Conservation (phyloP, 495 filamentous ascomycete species). For the Clavariopsis aquatica region DNA sequence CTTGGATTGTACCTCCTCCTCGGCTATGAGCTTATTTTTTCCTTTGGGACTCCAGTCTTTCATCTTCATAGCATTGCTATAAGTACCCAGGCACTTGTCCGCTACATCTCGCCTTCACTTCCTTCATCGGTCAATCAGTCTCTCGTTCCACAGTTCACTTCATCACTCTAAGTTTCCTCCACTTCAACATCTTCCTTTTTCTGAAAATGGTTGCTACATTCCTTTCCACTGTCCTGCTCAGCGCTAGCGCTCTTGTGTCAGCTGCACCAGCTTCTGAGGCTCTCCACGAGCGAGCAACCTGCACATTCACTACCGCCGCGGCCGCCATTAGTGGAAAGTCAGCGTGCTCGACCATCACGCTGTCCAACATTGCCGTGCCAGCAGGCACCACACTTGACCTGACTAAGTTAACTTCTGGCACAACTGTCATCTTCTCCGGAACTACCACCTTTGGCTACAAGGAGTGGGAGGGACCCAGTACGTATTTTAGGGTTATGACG, state of each 20-base stretch:
- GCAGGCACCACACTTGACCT: slow-evolving; percentile 53
- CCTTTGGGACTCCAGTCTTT: neutral
- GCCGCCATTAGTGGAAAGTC: slow-evolving; percentile 47
- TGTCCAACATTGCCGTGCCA: slow-evolving; percentile 51
- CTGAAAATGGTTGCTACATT: slow-evolving; percentile 3
- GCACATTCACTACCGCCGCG: slow-evolving; percentile 49
- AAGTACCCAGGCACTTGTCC: neutral
- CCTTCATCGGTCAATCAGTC: neutral
- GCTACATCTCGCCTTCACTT: neutral
- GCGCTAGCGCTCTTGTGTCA: slow-evolving; percentile 16
- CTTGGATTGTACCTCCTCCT: neutral
- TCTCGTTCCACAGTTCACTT: neutral
- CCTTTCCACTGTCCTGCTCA: slow-evolving; percentile 1
- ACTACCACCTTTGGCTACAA: slow-evolving; percentile 54
- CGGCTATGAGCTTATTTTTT: neutral
- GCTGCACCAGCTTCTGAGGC: slow-evolving; percentile 16
- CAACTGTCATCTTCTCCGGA: slow-evolving; percentile 54
- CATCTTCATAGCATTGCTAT: neutral
- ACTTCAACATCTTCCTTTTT: neutral
- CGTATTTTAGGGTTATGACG: no score
- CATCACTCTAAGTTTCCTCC: no score
- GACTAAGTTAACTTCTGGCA: slow-evolving; percentile 48
- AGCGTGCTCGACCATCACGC: slow-evolving; percentile 50
- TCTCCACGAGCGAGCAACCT: slow-evolving; percentile 33
- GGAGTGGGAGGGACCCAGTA: slow-evolving; percentile 54